Evolutionary conservation across 495 filamentous ascomycete species (phyloP).

Genomic region (Daldinia decipiens): DNA sequence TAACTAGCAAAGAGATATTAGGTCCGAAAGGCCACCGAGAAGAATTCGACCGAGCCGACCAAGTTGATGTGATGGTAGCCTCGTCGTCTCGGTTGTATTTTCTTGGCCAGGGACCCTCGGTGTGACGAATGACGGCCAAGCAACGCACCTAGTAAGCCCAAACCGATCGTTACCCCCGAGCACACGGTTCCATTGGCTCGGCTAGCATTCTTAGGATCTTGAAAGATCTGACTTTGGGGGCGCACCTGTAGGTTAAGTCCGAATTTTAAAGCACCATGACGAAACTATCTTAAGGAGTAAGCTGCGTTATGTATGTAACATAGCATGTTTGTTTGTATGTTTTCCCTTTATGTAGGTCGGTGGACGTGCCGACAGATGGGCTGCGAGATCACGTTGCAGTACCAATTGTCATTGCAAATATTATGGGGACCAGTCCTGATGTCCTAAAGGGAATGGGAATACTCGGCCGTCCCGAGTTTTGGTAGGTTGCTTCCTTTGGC

Average conservation of each 20-base stretch:
- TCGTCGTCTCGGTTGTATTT: conserved; percentile 24
- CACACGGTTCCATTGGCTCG: conserved; percentile 34
- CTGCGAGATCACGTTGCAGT: conserved; percentile 31
- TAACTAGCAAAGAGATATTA: conserved; percentile 3
- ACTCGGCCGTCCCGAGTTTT: conserved; percentile 31
- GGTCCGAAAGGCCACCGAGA: conserved; percentile 35
- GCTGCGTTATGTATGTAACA: conserved; percentile 14
- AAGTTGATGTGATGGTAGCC: conserved; percentile 16
- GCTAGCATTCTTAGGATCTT: conserved; percentile 36
- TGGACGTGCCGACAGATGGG: conserved; percentile 24
- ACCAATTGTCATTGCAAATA: conserved; percentile 8
- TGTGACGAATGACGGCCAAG: conserved; percentile 15
- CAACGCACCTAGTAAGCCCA: conserved; percentile 16
- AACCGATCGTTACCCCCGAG: conserved; percentile 6
- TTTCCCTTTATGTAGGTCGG: neutral
- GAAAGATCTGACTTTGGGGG: conserved; percentile 33
- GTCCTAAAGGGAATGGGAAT: neutral
- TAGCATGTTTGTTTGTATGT: neutral
- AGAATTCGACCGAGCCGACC: conserved; percentile 18
- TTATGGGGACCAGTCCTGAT: conserved; percentile 11
- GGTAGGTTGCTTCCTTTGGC: neutral
- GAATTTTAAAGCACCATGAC: conserved; percentile 21
- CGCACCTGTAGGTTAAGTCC: conserved; percentile 25
- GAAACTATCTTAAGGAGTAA: conserved; percentile 12
- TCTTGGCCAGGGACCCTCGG: conserved; percentile 19